These are phyloP conservation scores for Meripilus lineatus DNA, from an alignment of 1,284 basidiomycete genomes.

Conservation along the genomic window DNA sequence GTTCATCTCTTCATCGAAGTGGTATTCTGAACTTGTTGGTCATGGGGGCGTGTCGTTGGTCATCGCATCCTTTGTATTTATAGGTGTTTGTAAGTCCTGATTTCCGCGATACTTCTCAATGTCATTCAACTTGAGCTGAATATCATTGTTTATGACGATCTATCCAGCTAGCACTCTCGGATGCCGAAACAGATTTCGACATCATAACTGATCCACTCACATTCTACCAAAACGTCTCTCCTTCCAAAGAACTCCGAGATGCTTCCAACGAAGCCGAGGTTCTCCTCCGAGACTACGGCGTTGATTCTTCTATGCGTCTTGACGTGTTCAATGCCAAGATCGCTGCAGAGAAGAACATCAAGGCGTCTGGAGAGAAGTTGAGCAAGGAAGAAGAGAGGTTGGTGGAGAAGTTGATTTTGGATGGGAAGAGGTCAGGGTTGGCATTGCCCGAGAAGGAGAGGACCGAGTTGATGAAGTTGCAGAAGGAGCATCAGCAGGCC, in stretches of 20 bases:
- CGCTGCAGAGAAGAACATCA: conserved; percentile 64
- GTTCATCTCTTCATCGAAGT: background rate
- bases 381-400: conserved; percentile 66
- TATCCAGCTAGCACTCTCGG: conserved; percentile 47
- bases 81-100: too few species aligned
- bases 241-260: conserved; percentile 66
- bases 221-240: conserved; percentile 79
- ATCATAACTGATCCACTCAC: conserved; percentile 50
- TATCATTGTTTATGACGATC: too few species aligned
- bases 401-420: conserved; percentile 72
- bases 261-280: conserved; percentile 70
- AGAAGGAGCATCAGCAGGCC: conserved; percentile 66
- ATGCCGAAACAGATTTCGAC: conserved; percentile 53
- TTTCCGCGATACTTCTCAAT: background rate
- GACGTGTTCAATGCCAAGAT: conserved; percentile 73
- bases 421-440: conserved; percentile 72
- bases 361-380: conserved; percentile 48
- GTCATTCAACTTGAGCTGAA: conserved; percentile 1
- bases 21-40: background rate
- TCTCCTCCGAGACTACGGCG: conserved; percentile 59
- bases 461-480: conserved; percentile 48
- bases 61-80: background rate
- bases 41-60: conserved; percentile 6
- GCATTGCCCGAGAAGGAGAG: conserved; percentile 64
- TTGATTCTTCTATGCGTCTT: conserved; percentile 71